Evolutionary conservation across 331 rosid species (phyloP), one percentile per base, ranked within the genome.

Genomic region (Malus hybrid): DNA sequence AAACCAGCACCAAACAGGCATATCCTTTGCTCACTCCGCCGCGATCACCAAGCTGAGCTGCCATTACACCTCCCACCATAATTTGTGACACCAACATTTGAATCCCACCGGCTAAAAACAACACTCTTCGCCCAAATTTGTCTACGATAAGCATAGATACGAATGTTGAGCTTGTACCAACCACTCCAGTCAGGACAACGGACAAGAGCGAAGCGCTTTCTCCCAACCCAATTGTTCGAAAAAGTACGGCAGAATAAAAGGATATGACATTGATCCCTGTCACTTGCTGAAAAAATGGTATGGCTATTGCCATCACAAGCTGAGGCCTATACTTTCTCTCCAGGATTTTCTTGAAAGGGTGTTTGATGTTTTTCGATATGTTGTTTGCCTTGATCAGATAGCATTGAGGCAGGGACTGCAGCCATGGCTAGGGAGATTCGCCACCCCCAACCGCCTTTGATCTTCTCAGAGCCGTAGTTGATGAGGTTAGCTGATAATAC

Each of bases 221-320:
- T 31, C 96, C 89, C 20, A 91, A 78, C 15, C 96, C 96, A 19
- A 91, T 81, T 19, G 96, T 81, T 10, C 84, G 83, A 32, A 87
- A 88, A 36, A 91, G 88, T 10, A 85, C 14, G 3, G 92, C 92
- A 6, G 96, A 86, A 54, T 87, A 91, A 56, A 91, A 91, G 5
- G 89, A 87, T 3, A 88, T 91, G 81, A 87, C 92, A 52, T 91
- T 91, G 79, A 91, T 91, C 29, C 96, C 92, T 2, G 93, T 91
- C 34, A 89, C 86, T 76, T 91, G 96, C 70, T 89, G 96, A 71
- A 91, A 91, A 78, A 89, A 88, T 11, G 96, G 96, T 73, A 91
- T 82, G 68, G 87, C 82, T 55, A 91, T 76, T 22, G 93, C 86
- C 96, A 89, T 89, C 24, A 86, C 96, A 52, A 89, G 78, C 68